Evolutionary conservation across 2,329 filamentous ascomycete genomes (phyloP).

Genomic region (Diaporthe destruens): DNA sequence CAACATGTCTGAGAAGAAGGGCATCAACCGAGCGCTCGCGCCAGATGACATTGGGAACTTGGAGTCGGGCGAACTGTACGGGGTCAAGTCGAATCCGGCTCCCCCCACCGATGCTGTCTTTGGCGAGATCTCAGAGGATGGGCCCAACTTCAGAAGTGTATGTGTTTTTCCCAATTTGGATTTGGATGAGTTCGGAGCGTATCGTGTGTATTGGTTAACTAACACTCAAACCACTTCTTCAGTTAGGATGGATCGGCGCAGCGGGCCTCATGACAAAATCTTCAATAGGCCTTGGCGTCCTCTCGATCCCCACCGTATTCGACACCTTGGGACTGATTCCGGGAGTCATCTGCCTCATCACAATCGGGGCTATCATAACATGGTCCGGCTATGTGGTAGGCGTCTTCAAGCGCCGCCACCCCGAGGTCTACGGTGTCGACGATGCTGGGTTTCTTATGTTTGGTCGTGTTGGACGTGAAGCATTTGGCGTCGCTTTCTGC

Average conservation of each 20-base stretch:
- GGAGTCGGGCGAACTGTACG: neutral
- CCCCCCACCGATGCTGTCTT: constrained; percentile 8
- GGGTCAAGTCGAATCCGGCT: neutral
- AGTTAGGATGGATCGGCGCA: constrained; percentile 17
- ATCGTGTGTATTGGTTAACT: neutral
- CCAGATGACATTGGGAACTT: no score
- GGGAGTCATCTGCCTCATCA: constrained; percentile 11
- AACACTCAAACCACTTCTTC: neutral
- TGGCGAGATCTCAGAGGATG: constrained; percentile 18
- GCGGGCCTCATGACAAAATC: constrained; percentile 24
- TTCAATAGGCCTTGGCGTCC: constrained; percentile 8
- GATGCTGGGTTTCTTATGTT: constrained; percentile 7
- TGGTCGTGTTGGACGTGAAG: constrained; percentile 18
- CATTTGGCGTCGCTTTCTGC: constrained; percentile 9
- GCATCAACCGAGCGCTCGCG: neutral
- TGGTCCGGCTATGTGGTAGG: constrained; percentile 22
- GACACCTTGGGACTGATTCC: constrained; percentile 20
- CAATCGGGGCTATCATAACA: neutral
- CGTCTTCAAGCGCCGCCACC: neutral
- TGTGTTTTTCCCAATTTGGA: neutral
- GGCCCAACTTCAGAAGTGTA: constrained; percentile 18
- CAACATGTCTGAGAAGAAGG: constrained; percentile 31
- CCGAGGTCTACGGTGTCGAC: constrained; percentile 22
- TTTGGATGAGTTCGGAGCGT: neutral
- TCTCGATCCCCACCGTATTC: constrained; percentile 24